Percentiles rank a stretch among this genome's conserved stretches.
phyloP scores from a whole-genome alignment of 805 yeast genomes.

The Pichia nanzhaoensis region DNA sequence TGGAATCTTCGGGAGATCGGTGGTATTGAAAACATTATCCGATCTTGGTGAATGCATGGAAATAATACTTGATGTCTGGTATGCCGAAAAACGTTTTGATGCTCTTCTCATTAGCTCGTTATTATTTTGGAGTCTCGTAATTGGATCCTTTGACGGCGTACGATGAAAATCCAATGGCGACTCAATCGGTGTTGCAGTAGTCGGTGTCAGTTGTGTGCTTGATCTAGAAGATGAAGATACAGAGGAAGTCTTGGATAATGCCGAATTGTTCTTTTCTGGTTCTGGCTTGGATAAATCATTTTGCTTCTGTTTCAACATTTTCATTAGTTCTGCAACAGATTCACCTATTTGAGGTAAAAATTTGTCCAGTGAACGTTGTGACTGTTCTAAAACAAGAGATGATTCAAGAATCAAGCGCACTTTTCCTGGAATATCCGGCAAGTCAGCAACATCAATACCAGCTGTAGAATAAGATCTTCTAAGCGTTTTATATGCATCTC shows the following conservation, averaged over 20 bases:
- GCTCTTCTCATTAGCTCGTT: conserved; percentile 87
- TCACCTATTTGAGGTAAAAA: conserved; percentile 81
- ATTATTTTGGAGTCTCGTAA: conserved; percentile 72
- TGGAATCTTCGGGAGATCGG: conserved; percentile 20
- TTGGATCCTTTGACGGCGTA: conserved; percentile 42
- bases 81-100: conserved; percentile 88
- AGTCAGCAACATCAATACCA: conserved; percentile 74
- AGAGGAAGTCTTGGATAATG: too few species aligned
- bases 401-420: conserved; percentile 75
- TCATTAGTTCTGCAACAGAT: conserved; percentile 74
- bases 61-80: conserved; percentile 43
- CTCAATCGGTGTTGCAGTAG: neutral
- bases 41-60: conserved; percentile 20
- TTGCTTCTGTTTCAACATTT: conserved; percentile 77
- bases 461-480: conserved; percentile 71
- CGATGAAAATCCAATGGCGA: neutral
- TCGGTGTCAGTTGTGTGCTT: neutral
- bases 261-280: neutral
- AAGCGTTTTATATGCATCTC: conserved; percentile 87
- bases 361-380: conserved; percentile 71
- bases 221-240: conserved; percentile 1
- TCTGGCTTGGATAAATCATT: conserved; percentile 28
- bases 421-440: conserved; percentile 86
- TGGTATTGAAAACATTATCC: conserved; percentile 3
- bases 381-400: conserved; percentile 78